These are phyloP conservation scores for Aureobasidium pullulans DNA, from an alignment of 2,329 filamentous ascomycete genomes.

Conservation along the genomic window DNA sequence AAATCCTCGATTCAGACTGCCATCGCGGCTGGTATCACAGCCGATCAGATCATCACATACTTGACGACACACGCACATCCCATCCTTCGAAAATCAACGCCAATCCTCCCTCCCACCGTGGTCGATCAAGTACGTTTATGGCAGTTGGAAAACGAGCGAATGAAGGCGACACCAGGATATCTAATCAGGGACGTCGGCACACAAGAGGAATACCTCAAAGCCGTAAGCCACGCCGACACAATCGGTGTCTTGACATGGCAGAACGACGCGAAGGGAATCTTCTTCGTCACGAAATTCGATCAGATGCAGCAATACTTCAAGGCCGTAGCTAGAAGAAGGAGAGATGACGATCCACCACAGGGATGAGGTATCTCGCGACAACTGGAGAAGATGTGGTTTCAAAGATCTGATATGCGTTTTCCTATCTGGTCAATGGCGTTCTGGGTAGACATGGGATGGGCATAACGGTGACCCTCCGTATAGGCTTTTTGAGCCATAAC, in stretches of 20 bases:
- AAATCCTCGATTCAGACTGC: slow-evolving; percentile 82
- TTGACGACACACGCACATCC: slow-evolving; percentile 89
- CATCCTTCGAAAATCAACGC: slow-evolving; percentile 71
- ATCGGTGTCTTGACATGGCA: slow-evolving; percentile 86
- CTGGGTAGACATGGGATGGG: neutral
- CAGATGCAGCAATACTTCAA: slow-evolving; percentile 73
- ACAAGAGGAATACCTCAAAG: slow-evolving; percentile 55
- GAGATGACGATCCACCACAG: slow-evolving; percentile 21
- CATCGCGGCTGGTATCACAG: slow-evolving; percentile 83
- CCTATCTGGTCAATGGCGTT: neutral
- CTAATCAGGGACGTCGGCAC: slow-evolving; percentile 82
- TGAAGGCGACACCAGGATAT: slow-evolving; percentile 76
- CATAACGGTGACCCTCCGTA: neutral
- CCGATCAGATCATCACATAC: slow-evolving; percentile 91
- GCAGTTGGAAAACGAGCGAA: slow-evolving; percentile 94
- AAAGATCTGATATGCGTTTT: neutral
- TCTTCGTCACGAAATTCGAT: slow-evolving; percentile 88
- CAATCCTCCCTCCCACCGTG: slow-evolving; percentile 86
- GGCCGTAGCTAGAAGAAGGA: slow-evolving; percentile 44
- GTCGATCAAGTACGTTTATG: slow-evolving; percentile 95
- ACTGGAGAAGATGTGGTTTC: neutral
- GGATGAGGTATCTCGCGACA: too few relatives aligned
- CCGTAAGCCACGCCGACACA: slow-evolving; percentile 73
- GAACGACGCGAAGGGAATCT: slow-evolving; percentile 69
- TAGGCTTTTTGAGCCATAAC: neutral